These are phyloP conservation scores for Periglandula ipomoeae DNA, from an alignment of 2,329 filamentous ascomycete genomes.

Conservation along the genomic window DNA sequence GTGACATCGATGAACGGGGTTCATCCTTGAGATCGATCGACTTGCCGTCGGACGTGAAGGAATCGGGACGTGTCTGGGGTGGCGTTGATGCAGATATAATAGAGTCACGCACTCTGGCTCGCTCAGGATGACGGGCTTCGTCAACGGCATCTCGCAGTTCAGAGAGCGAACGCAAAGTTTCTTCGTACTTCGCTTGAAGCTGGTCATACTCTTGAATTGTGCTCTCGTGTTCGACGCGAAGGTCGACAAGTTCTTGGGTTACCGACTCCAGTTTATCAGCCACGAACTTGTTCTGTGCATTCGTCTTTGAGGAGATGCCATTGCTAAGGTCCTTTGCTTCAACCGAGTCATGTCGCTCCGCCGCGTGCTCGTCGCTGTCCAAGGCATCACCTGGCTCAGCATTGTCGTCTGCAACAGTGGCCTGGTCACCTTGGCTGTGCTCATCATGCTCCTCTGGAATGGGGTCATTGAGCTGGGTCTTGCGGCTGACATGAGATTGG, in stretches of 20 bases:
- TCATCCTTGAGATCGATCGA: constrained; percentile 61
- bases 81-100: constrained; percentile 35
- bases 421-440: constrained; percentile 35
- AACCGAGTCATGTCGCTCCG: background rate
- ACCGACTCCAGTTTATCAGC: constrained; percentile 88
- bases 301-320: constrained; percentile 46
- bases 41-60: constrained; percentile 76
- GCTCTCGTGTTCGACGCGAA: constrained; percentile 82
- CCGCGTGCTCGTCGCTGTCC: background rate
- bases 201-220: constrained; percentile 73
- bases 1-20: constrained; percentile 60
- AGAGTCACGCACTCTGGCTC: constrained; percentile 41
- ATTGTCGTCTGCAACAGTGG: constrained; percentile 29
- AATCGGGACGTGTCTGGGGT: constrained; percentile 54
- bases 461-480: constrained; percentile 43
- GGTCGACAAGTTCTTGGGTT: constrained; percentile 82
- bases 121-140: constrained; percentile 58
- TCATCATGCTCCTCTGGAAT: constrained; percentile 47
- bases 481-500: constrained; percentile 44
- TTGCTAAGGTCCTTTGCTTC: constrained; percentile 30
- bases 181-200: constrained; percentile 82
- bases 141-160: constrained; percentile 81
- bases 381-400: background rate
- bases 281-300: constrained; percentile 76
- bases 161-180: constrained; percentile 71